Base-by-base conservation (phyloP, 345 rosid genomes). In the Durio zibethinus region DNA sequence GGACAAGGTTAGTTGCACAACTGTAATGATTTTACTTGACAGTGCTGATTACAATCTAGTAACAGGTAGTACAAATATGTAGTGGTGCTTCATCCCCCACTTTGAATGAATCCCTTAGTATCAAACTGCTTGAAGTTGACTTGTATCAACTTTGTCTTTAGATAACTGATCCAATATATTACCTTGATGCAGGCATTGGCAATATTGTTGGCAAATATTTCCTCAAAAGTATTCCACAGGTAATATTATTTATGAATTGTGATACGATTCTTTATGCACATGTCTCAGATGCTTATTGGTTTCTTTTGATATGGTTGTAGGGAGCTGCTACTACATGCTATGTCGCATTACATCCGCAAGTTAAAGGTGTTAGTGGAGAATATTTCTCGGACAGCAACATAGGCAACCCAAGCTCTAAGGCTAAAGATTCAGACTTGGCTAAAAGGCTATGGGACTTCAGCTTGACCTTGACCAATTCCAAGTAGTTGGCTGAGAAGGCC, bases 291-390 rank as follows among this genome's bases (percentile, higher is more conserved):
- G 40, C 3, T 61, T 61, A 76, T 2, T 3, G 43, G 43, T 52
- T 52, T 35, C 14, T 45, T 56, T 23, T 23, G 9, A 16, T 40
- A 31, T 61, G 74, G 43, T 76, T 82, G n/a, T 77, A 92, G 98
- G 94, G 97, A 80, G 95, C 95, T 1, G 92, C 97, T 63, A 88
- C 97, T 12, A 90, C 94, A 1, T 92, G 98, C 81, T 92, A 89
- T 45, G 87, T 88, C 10, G 95, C 97, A 25, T 78, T 92, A 83
- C 89, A 94, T 78, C 91, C 97, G 0, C 93, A 89, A 48, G 84
- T 81, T 33, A 85, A 83, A 27, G 97, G 95, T 74, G 88, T 89
- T 65, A 88, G 83, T n/a, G 93, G 93, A 8, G 86, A 87, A 74
- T 92, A 89, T 78, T 89, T 90, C 68, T 15, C 42, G 61, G 92